These are phyloP conservation scores for Lactifluus echinatus DNA, from an alignment of 768 basidiomycete species.

Conservation along the genomic window DNA sequence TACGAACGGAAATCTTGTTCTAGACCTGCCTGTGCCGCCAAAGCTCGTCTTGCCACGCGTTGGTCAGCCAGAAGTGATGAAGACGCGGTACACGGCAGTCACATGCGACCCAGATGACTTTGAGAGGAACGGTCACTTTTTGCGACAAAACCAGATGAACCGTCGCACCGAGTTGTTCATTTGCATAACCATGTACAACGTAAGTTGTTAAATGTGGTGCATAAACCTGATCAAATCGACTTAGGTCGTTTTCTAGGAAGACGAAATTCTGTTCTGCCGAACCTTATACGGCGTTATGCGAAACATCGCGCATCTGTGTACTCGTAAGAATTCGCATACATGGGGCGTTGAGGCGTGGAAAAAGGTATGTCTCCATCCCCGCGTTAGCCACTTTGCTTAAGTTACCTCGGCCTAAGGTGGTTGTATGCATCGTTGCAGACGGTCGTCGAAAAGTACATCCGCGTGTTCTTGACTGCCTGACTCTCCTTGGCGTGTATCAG, in stretches of 20 bases:
- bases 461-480: conserved; percentile 80
- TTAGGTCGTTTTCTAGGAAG: conserved; percentile 45
- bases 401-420: conserved; percentile 54
- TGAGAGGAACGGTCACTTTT: conserved; percentile 69
- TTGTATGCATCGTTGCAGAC: conserved; percentile 88
- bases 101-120: conserved; percentile 95
- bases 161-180: conserved; percentile 87
- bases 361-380: conserved; percentile 42
- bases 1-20: conserved; percentile 82
- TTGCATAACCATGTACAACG: conserved; percentile 96
- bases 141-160: conserved; percentile 73
- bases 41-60: conserved; percentile 68
- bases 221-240: neutral
- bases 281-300: conserved; percentile 94
- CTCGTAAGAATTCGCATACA: conserved; percentile 82
- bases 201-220: conserved; percentile 34
- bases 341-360: conserved; percentile 98
- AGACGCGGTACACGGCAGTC: conserved; percentile 77
- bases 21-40: conserved; percentile 77
- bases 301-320: conserved; percentile 72
- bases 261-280: conserved; percentile 84
- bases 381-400: neutral
- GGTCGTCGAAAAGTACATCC: conserved; percentile 78
- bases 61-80: conserved; percentile 64
- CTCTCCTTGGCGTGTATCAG: conserved; percentile 90